Evolutionary conservation across 2,329 filamentous ascomycete species (phyloP).

Genomic region (Pseudogymnoascus sp.): DNA sequence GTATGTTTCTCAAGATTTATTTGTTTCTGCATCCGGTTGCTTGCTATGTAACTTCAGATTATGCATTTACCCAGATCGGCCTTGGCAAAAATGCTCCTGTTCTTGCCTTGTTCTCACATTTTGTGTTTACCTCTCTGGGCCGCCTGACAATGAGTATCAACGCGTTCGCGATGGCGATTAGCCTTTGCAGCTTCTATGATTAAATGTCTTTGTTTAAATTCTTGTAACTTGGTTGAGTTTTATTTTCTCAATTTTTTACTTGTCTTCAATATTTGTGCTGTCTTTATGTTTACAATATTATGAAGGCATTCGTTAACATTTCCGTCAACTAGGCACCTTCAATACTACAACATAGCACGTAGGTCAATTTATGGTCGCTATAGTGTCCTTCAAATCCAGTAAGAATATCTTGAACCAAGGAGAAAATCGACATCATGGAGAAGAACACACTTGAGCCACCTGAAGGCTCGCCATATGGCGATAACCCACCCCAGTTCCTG

Average conservation of each 20-base stretch:
- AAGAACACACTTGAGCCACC: background rate
- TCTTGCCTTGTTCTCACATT: slow-evolving; percentile 2
- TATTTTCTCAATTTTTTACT: background rate
- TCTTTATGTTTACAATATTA: background rate
- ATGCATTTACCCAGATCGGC: background rate
- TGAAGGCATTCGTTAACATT: background rate
- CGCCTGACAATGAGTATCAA: background rate
- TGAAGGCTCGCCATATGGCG: background rate
- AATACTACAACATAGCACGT: too few species aligned
- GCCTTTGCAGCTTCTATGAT: too few species aligned
- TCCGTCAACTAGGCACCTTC: background rate
- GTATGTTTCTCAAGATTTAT: background rate
- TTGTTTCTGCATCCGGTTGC: background rate
- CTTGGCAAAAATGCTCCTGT: background rate
- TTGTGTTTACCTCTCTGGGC: background rate
- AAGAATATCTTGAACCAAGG: background rate
- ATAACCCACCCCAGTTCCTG: background rate
- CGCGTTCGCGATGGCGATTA: background rate
- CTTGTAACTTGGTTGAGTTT: background rate
- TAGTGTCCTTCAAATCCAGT: background rate
- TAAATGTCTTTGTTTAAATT: background rate
- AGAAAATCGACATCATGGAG: background rate
- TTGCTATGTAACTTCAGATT: background rate
- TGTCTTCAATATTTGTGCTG: background rate
- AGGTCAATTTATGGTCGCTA: too few species aligned